Conservation (phyloP, 1,284 basidiomycete species). For the Boletus semigastroideus region DNA sequence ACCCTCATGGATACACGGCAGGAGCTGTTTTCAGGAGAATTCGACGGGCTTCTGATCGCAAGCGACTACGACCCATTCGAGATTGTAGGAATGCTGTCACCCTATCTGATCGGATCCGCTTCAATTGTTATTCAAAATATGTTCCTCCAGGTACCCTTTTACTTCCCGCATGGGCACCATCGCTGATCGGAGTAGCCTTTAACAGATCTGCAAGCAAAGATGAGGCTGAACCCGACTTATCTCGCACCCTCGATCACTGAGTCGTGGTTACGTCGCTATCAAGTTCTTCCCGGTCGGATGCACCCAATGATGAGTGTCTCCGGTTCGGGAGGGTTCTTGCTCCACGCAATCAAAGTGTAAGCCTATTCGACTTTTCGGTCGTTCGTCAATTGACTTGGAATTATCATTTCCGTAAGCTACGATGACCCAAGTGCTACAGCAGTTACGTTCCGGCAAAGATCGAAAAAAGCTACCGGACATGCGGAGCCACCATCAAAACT, state of each 20-base stretch:
- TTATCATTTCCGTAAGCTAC: conserved; percentile 44
- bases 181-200: conserved; percentile 49
- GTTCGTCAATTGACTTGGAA: conserved; percentile 8
- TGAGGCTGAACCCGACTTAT: conserved; percentile 69
- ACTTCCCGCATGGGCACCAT: neutral
- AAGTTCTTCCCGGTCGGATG: conserved; percentile 92
- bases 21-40: conserved; percentile 85
- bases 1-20: conserved; percentile 65
- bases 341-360: conserved; percentile 85
- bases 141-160: conserved; percentile 62
- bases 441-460: conserved; percentile 39
- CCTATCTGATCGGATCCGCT: conserved; percentile 83
- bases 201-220: conserved; percentile 71
- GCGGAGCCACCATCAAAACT: conserved; percentile 1
- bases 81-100: conserved; percentile 71
- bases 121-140: conserved; percentile 88
- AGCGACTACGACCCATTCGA: conserved; percentile 87
- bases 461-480: conserved; percentile 13
- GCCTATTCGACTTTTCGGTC: conserved; percentile 27
- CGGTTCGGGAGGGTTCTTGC: conserved; percentile 86
- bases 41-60: conserved; percentile 85
- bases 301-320: conserved; percentile 95
- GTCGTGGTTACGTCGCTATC: conserved; percentile 88
- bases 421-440: conserved; percentile 65
- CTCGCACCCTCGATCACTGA: conserved; percentile 85